Evolutionary conservation across 192 early-diverging fungal genomes (phyloP).

Genomic region (Mycoemilia scoparia): DNA sequence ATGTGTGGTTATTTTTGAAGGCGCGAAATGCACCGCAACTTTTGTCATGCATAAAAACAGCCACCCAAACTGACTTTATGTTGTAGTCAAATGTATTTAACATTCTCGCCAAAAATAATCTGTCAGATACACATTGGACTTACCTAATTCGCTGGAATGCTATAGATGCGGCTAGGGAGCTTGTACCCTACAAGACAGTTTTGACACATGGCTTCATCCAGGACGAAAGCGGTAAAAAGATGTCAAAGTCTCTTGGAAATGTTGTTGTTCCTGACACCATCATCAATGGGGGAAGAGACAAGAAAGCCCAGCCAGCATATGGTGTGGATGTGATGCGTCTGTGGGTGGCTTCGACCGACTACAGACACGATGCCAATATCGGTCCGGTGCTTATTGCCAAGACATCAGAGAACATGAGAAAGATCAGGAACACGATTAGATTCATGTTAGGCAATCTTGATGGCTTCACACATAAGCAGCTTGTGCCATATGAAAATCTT

Average conservation of each 20-base stretch:
- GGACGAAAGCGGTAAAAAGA: constrained; percentile 61
- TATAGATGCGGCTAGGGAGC: constrained; percentile 44
- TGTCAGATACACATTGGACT: too few species aligned
- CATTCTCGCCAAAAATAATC: too few species aligned
- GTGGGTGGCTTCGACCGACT: constrained; percentile 58
- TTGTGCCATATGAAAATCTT: constrained; percentile 32
- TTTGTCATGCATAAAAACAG: too few species aligned
- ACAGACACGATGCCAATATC: constrained; percentile 51
- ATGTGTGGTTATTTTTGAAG: neutral
- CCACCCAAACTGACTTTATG: too few species aligned
- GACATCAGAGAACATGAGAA: constrained; percentile 47
- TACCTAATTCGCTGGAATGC: too few species aligned
- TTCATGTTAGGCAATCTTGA: constrained; percentile 63
- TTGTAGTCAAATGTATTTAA: too few species aligned
- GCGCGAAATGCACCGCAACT: too few species aligned
- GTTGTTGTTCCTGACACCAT: constrained; percentile 43
- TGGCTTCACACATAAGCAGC: constrained; percentile 26
- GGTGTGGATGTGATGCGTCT: constrained; percentile 57
- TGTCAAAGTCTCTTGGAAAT: constrained; percentile 73
- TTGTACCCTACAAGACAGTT: constrained; percentile 45
- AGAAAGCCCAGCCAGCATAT: constrained; percentile 48
- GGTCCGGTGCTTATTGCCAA: constrained; percentile 42
- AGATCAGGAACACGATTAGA: constrained; percentile 52
- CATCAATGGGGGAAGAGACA: constrained; percentile 51
- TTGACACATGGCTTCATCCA: constrained; percentile 71